Evolutionary conservation across 2,329 filamentous ascomycete genomes (phyloP).

Genomic region (Pseudogymnoascus sp.): DNA sequence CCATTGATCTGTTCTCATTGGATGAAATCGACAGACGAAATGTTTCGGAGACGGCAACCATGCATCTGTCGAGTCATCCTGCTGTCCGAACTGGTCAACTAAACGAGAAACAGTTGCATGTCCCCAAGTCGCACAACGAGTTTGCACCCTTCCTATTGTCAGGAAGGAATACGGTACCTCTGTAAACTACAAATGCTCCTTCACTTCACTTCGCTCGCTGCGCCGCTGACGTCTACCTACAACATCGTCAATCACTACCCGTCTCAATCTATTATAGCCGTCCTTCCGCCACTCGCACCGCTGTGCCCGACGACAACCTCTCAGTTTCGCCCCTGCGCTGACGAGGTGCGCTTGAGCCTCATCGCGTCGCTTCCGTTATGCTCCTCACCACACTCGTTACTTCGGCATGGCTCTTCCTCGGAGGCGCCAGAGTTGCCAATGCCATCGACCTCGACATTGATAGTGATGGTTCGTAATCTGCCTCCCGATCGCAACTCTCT

Average conservation of each 20-base stretch:
- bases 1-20: too few species aligned
- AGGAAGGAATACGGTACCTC: too few species aligned
- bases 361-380: not conserved
- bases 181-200: too few species aligned
- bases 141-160: too few species aligned
- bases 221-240: not conserved
- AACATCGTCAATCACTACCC: not conserved
- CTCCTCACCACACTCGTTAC: conserved; percentile 4
- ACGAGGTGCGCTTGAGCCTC: conserved; percentile 2
- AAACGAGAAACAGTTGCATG: not conserved
- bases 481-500: not conserved
- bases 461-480: not conserved
- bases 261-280: not conserved
- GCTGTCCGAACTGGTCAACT: not conserved
- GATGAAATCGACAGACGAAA: too few species aligned
- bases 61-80: too few species aligned
- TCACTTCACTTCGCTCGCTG: not conserved
- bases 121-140: not conserved
- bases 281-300: not conserved
- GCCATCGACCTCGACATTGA: not conserved
- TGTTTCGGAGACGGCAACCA: too few species aligned
- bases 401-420: not conserved
- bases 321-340: not conserved
- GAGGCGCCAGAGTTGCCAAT: not conserved
- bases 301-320: not conserved